A percentile compares a stretch with the other conserved stretches of the same genome.
Conservation (phyloP, 306 rosid genomes). For the Trifolium repens region DNA sequence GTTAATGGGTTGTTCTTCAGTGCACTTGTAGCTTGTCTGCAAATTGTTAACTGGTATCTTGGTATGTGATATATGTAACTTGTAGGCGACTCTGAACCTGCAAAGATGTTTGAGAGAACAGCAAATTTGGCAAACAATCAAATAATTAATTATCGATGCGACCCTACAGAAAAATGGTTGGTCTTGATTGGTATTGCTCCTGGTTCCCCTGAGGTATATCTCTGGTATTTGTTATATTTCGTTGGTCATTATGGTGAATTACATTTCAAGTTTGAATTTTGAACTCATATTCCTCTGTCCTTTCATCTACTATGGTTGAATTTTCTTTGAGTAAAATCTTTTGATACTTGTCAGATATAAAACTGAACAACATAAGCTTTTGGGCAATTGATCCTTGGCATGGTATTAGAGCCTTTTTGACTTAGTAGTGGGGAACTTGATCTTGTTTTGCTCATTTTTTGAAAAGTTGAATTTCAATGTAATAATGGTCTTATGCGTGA, state of each 20-base stretch:
- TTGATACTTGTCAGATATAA: neutral
- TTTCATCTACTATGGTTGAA: conserved; percentile 3
- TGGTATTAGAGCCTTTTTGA: conserved; percentile 21
- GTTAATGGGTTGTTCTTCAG: conserved; percentile 33
- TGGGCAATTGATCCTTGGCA: conserved; percentile 20
- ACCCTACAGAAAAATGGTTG: conserved; percentile 98
- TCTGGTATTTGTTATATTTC: conserved; percentile 29
- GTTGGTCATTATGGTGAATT: conserved; percentile 32
- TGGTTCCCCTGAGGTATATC: conserved; percentile 92
- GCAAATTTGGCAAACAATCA: conserved; percentile 95
- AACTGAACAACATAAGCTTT: conserved; percentile 18
- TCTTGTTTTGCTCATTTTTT: conserved; percentile 5
- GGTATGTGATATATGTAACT: conserved; percentile 35
- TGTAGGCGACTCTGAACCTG: conserved; percentile 95
- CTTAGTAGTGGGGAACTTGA: neutral
- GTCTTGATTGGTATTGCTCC: conserved; percentile 99
- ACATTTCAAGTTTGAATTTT: conserved; percentile 31
- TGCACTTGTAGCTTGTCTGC: conserved; percentile 29
- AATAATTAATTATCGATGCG: conserved; percentile 97
- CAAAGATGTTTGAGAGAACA: conserved; percentile 91
- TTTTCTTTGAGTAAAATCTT: conserved; percentile 11
- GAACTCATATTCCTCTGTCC: conserved; percentile 4
- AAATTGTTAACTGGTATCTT: conserved; percentile 40
- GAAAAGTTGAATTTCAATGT: conserved; percentile 19
- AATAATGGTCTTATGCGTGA: neutral